Percentiles rank a stretch among this genome's conserved stretches.
Evolutionary conservation across 2,329 filamentous ascomycete species (phyloP).

Genomic region (Plenodomus tracheiphilus): DNA sequence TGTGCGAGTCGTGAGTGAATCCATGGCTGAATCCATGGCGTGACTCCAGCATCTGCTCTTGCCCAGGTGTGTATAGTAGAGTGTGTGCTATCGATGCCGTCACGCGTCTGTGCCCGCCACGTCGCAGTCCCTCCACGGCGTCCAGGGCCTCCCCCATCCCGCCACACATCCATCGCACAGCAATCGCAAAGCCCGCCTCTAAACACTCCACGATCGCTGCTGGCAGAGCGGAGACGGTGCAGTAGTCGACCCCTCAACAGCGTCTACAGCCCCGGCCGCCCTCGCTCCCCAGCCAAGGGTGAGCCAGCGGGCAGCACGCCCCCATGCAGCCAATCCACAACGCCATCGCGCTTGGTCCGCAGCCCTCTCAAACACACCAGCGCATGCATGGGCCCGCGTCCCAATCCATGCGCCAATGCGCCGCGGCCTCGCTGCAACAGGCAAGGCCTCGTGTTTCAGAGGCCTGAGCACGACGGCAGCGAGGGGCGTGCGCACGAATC

Average conservation of each 20-base stretch:
- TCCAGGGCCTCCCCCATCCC: too few species aligned
- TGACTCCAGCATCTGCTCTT: too few species aligned
- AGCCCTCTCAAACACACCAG: slow-evolving; percentile 23
- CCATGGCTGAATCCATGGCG: neutral
- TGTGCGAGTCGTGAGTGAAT: neutral
- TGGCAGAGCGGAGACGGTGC: too few species aligned
- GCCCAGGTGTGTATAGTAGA: too few species aligned
- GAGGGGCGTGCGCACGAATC: slow-evolving; percentile 12
- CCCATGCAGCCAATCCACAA: neutral
- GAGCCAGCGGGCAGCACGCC: too few species aligned
- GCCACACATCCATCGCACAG: too few species aligned
- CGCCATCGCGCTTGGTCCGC: slow-evolving; percentile 1
- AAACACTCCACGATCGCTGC: neutral
- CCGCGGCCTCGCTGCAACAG: neutral
- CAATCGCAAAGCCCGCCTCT: neutral
- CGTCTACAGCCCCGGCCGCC: too few species aligned
- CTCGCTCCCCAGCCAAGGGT: neutral
- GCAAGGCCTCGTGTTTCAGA: slow-evolving; percentile 16
- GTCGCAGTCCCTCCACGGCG: neutral
- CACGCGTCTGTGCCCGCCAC: slow-evolving; percentile 1
- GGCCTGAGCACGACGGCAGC: slow-evolving; percentile 7
- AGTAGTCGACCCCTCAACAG: neutral
- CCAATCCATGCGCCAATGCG: neutral
- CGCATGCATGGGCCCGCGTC: slow-evolving; percentile 10
- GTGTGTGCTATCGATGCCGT: neutral